These are phyloP conservation scores for Cladophialophora carrionii DNA, from an alignment of 2,329 filamentous ascomycete genomes.

Conservation along the genomic window DNA sequence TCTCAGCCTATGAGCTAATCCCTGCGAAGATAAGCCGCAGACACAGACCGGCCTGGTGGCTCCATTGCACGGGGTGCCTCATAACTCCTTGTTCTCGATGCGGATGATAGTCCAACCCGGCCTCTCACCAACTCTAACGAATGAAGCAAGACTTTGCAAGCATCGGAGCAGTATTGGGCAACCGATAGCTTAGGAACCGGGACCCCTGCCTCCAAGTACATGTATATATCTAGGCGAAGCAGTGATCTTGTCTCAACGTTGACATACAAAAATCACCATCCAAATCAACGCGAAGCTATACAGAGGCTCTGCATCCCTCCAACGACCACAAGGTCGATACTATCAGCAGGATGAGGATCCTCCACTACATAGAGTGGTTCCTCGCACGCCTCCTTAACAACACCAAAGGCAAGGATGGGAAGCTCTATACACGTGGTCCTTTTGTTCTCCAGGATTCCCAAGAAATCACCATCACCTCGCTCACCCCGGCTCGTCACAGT, in stretches of 20 bases:
- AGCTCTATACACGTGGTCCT: conserved; percentile 21
- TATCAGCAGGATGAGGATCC: conserved; percentile 16
- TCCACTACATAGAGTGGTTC: conserved; percentile 28
- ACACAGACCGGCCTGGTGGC: neutral
- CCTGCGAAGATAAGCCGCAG: neutral
- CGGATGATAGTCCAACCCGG: neutral
- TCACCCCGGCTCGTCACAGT: conserved; percentile 44
- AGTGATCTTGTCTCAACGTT: neutral
- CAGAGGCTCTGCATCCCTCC: neutral
- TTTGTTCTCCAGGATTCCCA: conserved; percentile 22
- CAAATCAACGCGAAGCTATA: neutral
- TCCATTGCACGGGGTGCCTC: neutral
- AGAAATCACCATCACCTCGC: conserved; percentile 37
- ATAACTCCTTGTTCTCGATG: neutral
- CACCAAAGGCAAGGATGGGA: conserved; percentile 23
- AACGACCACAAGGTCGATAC: neutral
- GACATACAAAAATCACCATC: neutral
- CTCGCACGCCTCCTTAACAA: conserved; percentile 25
- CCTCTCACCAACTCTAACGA: too few species aligned
- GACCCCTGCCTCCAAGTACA: neutral
- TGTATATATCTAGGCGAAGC: neutral
- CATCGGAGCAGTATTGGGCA: neutral
- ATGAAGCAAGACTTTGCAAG: neutral
- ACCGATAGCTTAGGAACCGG: neutral
- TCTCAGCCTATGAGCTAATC: neutral